phyloP scores from a whole-genome alignment of 495 filamentous ascomycete species.

The Aspergillus avenaceus region DNA sequence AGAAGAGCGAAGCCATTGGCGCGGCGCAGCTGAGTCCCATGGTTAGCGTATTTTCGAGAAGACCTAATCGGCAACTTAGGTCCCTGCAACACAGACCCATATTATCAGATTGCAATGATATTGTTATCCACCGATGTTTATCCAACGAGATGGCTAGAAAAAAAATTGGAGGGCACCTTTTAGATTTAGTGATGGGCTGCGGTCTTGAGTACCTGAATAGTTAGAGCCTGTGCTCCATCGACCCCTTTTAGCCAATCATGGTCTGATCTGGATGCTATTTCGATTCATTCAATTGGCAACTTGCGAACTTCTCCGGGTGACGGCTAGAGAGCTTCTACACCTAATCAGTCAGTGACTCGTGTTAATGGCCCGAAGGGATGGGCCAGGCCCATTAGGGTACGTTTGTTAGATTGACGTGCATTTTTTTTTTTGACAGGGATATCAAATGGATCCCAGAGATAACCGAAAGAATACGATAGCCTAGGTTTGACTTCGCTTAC shows the following conservation, averaged over 20 bases:
- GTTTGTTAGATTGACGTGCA: constrained; percentile 1
- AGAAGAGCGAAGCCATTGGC: neutral
- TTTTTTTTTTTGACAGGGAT: neutral
- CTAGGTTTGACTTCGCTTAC: neutral
- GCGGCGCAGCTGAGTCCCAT: neutral
- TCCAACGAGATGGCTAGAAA: neutral
- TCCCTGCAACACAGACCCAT: neutral
- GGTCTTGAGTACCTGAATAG: neutral
- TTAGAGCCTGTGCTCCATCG: constrained; percentile 1
- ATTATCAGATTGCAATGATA: neutral
- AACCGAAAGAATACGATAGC: neutral
- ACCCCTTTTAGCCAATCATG: constrained; percentile 4
- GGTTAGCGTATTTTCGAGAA: neutral
- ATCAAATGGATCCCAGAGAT: neutral
- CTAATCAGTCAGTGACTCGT: neutral
- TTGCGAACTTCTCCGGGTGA: neutral
- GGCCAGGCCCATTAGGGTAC: neutral
- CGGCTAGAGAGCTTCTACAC: neutral
- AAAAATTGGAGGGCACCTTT: too few relatives aligned
- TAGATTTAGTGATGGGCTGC: too few relatives aligned
- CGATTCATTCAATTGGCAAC: neutral
- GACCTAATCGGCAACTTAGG: neutral
- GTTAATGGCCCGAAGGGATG: neutral
- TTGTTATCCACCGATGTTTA: neutral
- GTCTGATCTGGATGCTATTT: constrained; percentile 2